Evolutionary conservation across 2,329 filamentous ascomycete genomes (phyloP).

Genomic region (Stagonosporopsis tanaceti): DNA sequence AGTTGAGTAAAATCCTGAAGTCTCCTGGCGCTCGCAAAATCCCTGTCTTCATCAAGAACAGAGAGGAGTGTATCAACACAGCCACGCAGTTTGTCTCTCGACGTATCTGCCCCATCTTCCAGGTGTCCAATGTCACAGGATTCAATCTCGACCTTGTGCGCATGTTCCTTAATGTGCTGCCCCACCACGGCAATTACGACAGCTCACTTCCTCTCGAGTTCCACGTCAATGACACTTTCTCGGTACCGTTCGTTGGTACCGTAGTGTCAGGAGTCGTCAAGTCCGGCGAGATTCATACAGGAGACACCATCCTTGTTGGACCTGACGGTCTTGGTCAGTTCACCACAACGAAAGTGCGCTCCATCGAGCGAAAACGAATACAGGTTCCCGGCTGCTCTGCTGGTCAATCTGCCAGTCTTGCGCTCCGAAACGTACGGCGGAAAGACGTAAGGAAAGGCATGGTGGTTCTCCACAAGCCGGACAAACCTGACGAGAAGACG

Average conservation of each 20-base stretch:
- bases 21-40: slow-evolving; percentile 94
- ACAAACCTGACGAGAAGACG: slow-evolving; percentile 63
- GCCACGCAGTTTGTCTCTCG: slow-evolving; percentile 95
- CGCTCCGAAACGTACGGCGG: slow-evolving; percentile 82
- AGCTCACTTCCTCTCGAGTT: slow-evolving; percentile 87
- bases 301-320: slow-evolving; percentile 88
- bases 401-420: slow-evolving; percentile 92
- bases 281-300: slow-evolving; percentile 80
- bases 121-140: slow-evolving; percentile 97
- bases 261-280: slow-evolving; percentile 96
- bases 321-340: slow-evolving; percentile 93
- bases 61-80: slow-evolving; percentile 92
- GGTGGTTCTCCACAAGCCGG: slow-evolving; percentile 88
- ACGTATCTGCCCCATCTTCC: slow-evolving; percentile 95
- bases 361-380: slow-evolving; percentile 94
- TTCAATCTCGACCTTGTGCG: slow-evolving; percentile 89
- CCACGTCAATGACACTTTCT: slow-evolving; percentile 96
- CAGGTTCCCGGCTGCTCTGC: slow-evolving; percentile 86
- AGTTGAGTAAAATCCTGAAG: slow-evolving; percentile 92
- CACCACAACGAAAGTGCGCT: slow-evolving; percentile 82
- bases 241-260: slow-evolving; percentile 94
- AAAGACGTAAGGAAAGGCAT: slow-evolving; percentile 98
- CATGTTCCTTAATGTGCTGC: slow-evolving; percentile 92
- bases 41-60: slow-evolving; percentile 91
- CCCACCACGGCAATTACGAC: slow-evolving; percentile 93